These are phyloP conservation scores for Chloropicon primus DNA, from an alignment of 139 green algal species.

Conservation along the genomic window DNA sequence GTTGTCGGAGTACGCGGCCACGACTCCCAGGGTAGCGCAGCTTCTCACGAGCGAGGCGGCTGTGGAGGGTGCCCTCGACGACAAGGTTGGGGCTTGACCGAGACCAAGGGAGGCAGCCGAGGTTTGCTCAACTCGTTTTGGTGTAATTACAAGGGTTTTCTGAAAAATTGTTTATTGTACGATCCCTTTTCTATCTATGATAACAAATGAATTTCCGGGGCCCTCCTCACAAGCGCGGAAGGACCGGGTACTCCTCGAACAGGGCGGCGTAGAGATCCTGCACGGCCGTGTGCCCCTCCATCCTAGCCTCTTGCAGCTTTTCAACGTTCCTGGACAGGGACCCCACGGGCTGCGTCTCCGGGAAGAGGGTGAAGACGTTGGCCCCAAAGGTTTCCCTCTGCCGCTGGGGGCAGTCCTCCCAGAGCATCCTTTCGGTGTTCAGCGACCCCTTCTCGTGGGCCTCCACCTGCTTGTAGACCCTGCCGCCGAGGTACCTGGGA, in stretches of 20 bases:
- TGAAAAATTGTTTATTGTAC: no score
- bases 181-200: no score
- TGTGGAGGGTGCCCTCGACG: no score
- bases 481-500: not conserved
- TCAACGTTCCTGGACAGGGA: not conserved
- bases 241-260: not conserved
- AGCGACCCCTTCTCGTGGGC: not conserved
- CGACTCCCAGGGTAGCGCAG: not conserved
- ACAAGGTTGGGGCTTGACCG: no score
- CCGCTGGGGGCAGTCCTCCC: not conserved
- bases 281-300: not conserved
- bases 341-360: not conserved
- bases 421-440: not conserved
- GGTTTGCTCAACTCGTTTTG: no score
- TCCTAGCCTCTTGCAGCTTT: not conserved
- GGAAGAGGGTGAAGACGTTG: not conserved
- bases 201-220: no score
- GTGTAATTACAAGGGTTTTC: no score
- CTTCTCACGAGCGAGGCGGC: not conserved
- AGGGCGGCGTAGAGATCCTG: not conserved
- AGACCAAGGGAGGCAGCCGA: no score
- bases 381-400: not conserved
- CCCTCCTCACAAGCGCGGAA: not conserved
- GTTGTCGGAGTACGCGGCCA: not conserved
- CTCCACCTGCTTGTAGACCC: not conserved